phyloP scores from a whole-genome alignment of 768 basidiomycete species.

The Gloeostereum incarnatum region DNA sequence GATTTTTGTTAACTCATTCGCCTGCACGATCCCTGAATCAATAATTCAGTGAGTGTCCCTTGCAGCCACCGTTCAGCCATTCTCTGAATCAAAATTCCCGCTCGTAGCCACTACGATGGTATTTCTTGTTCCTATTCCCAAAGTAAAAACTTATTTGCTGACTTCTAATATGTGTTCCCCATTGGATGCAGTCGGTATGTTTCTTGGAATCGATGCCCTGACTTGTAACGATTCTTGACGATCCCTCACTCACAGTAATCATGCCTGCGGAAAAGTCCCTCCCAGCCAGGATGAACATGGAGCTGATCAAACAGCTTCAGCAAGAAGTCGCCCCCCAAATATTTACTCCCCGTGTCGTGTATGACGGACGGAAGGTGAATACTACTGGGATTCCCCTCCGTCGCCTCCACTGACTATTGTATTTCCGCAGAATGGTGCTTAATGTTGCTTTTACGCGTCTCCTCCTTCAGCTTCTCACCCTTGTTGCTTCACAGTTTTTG shows the following conservation, averaged over 20 bases:
- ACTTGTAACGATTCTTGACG: background rate
- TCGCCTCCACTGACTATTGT: no score
- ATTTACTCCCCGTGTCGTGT: conserved; percentile 67
- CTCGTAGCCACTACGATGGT: conserved; percentile 71
- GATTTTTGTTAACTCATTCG: conserved; percentile 55
- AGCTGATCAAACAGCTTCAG: conserved; percentile 59
- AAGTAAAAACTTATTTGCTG: conserved; percentile 1
- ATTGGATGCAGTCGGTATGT: conserved; percentile 32
- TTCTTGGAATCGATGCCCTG: background rate
- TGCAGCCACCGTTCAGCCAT: background rate
- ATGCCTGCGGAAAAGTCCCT: conserved; percentile 59
- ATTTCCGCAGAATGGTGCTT: no score
- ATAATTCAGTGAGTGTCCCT: conserved; percentile 18
- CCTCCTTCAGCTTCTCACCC: no score
- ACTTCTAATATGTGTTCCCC: background rate
- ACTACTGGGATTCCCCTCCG: no score
- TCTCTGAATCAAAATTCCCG: conserved; percentile 32
- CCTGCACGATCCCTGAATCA: no score
- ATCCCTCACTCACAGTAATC: conserved; percentile 34
- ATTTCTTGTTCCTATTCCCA: conserved; percentile 16
- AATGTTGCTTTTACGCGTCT: no score
- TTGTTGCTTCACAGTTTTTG: no score
- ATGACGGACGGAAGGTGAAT: conserved; percentile 69
- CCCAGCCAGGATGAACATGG: conserved; percentile 61
- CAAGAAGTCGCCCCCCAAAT: conserved; percentile 43